These are phyloP conservation scores for Ashbya aceris DNA, from an alignment of 1,139 yeast species.

Conservation along the genomic window DNA sequence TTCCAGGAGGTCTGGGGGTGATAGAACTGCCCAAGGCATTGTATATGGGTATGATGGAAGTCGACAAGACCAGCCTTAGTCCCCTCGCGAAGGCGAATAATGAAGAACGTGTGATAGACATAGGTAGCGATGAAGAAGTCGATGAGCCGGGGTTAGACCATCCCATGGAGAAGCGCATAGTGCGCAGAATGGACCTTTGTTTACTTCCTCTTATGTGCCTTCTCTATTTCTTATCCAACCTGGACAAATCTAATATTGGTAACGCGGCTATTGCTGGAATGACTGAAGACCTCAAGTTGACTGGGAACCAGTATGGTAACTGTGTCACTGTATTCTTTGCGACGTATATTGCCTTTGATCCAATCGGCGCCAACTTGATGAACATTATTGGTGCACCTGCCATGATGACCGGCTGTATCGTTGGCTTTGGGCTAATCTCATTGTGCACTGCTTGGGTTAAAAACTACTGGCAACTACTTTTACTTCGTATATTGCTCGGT, in stretches of 20 bases:
- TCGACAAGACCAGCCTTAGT: no score
- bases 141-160: constrained; percentile 22
- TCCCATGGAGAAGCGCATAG: constrained; percentile 34
- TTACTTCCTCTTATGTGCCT: constrained; percentile 45
- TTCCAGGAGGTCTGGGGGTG: no score
- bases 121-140: constrained; percentile 7
- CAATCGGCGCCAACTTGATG: constrained; percentile 39
- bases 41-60: no score
- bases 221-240: constrained; percentile 45
- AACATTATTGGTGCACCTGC: constrained; percentile 30
- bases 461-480: constrained; percentile 38
- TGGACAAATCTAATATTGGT: constrained; percentile 54
- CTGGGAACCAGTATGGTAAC: constrained; percentile 43
- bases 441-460: constrained; percentile 41
- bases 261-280: constrained; percentile 52
- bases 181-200: constrained; percentile 41
- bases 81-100: no score
- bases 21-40: no score
- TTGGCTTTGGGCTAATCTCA: constrained; percentile 44
- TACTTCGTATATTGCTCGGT: constrained; percentile 42
- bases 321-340: constrained; percentile 47
- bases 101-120: no score
- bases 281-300: constrained; percentile 40
- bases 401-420: constrained; percentile 27
- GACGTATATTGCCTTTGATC: constrained; percentile 47